Conservation (phyloP, 441 rosid genomes). For the Euphorbia schlechtendalii region DNA sequence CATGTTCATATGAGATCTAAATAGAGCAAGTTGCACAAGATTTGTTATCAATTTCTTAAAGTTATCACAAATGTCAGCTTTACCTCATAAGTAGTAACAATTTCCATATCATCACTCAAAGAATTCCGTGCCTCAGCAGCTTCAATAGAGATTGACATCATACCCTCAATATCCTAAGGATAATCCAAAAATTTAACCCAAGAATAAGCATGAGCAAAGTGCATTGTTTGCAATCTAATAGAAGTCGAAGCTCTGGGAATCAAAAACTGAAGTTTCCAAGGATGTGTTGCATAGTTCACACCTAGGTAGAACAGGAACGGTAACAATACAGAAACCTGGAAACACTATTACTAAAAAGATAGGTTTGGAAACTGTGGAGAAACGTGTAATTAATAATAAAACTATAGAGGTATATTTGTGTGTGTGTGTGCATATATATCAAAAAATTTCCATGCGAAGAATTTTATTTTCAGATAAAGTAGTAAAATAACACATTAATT, state of each 20-base stretch:
- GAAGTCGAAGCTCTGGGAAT: conserved; percentile 3
- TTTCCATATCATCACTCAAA: conserved; percentile 90
- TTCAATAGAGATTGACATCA: conserved; percentile 99
- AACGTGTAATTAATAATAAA: too few species aligned
- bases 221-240: not conserved
- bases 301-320: too few species aligned
- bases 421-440: too few species aligned
- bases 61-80: conserved; percentile 8
- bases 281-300: not conserved
- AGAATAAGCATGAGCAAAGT: conserved; percentile 1
- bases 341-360: not conserved
- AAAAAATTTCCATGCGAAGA: too few species aligned
- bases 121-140: conserved; percentile 88
- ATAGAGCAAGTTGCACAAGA: not conserved
- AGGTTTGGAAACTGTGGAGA: too few species aligned
- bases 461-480: too few species aligned
- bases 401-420: too few species aligned
- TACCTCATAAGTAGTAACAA: conserved; percentile 93
- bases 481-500: too few species aligned
- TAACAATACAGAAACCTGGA: not conserved
- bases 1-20: conserved; percentile 2
- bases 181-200: conserved; percentile 13
- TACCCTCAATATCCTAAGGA: conserved; percentile 92
- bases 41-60: conserved; percentile 6
- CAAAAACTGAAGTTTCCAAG: not conserved